Conservation (phyloP, 1,139 yeast species). For the Yamadazyma dendronema region DNA sequence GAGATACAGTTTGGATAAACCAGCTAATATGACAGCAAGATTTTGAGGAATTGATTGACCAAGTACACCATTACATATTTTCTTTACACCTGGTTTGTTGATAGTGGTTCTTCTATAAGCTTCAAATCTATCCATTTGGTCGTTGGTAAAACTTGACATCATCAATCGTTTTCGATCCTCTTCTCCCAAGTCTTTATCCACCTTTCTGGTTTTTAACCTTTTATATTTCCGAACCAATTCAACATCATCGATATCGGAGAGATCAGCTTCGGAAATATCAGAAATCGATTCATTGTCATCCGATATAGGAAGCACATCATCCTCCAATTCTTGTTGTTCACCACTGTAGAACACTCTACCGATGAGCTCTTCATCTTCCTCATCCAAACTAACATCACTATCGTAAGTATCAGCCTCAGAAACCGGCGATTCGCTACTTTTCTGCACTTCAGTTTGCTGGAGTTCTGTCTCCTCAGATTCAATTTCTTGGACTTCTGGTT, state of each 20-base stretch:
- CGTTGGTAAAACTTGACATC: slow-evolving; percentile 71
- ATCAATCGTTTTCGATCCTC: slow-evolving; percentile 64
- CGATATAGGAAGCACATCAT: slow-evolving; percentile 14
- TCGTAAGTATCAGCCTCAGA: slow-evolving; percentile 5
- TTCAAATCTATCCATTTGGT: slow-evolving; percentile 86
- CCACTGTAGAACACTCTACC: slow-evolving; percentile 44
- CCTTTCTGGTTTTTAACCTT: slow-evolving; percentile 22
- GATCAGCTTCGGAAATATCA: slow-evolving; percentile 21
- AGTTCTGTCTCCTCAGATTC: too few species aligned
- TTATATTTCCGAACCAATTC: slow-evolving; percentile 34
- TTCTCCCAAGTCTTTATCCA: slow-evolving; percentile 27
- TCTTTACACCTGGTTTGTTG: slow-evolving; percentile 76
- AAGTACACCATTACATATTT: slow-evolving; percentile 72
- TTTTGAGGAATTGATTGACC: slow-evolving; percentile 85
- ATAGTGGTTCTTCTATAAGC: slow-evolving; percentile 82
- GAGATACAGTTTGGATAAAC: slow-evolving; percentile 82
- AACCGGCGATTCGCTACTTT: background rate
- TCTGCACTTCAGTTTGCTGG: background rate
- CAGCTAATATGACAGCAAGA: slow-evolving; percentile 79
- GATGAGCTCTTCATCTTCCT: slow-evolving; percentile 47
- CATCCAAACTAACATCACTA: slow-evolving; percentile 45
- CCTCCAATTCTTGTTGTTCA: slow-evolving; percentile 17
- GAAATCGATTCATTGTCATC: slow-evolving; percentile 26
- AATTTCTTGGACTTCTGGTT: too few species aligned
- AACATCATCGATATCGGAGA: slow-evolving; percentile 38